Evolutionary conservation across 495 filamentous ascomycete species (phyloP).

Genomic region (Annulohypoxylon moriforme): DNA sequence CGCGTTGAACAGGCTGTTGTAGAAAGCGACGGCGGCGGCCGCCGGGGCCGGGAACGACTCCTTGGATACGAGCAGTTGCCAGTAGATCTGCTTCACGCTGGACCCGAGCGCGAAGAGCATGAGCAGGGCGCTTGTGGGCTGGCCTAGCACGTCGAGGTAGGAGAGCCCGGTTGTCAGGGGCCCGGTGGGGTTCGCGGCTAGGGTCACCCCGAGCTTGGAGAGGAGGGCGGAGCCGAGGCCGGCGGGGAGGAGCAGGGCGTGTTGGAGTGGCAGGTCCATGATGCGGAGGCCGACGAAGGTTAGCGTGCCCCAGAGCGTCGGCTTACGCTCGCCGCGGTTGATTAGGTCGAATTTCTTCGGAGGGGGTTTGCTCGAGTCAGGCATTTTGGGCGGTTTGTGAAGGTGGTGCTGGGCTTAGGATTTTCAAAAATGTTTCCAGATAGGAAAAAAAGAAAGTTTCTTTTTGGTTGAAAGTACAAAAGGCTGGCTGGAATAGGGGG

Average conservation of each 20-base stretch:
- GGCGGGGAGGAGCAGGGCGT: conserved; percentile 59
- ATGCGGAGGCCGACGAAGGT: conserved; percentile 68
- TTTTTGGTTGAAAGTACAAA: background rate
- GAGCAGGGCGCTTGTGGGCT: conserved; percentile 52
- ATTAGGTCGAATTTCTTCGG: conserved; percentile 46
- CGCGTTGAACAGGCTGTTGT: conserved; percentile 62
- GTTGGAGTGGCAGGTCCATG: conserved; percentile 68
- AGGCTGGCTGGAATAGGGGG: background rate
- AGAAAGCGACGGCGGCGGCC: conserved; percentile 51
- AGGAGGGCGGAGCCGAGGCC: conserved; percentile 46
- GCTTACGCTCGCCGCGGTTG: conserved; percentile 50
- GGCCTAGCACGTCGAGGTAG: conserved; percentile 14
- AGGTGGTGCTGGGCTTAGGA: background rate
- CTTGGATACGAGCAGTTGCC: conserved; percentile 51
- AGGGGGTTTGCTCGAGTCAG: conserved; percentile 17
- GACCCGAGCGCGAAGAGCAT: conserved; percentile 62
- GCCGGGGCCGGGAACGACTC: conserved; percentile 56
- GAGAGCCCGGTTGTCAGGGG: conserved; percentile 41
- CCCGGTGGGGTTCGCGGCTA: conserved; percentile 46
- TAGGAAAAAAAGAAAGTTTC: background rate
- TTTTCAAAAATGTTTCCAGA: background rate
- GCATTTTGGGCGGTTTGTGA: background rate
- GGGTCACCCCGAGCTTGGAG: conserved; percentile 38
- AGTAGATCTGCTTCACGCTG: conserved; percentile 64
- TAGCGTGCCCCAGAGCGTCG: conserved; percentile 61